A percentile compares a stretch with the other conserved stretches of the same genome.
phyloP scores from a whole-genome alignment of 2,329 filamentous ascomycete genomes.

The Colletotrichum cuscutae region DNA sequence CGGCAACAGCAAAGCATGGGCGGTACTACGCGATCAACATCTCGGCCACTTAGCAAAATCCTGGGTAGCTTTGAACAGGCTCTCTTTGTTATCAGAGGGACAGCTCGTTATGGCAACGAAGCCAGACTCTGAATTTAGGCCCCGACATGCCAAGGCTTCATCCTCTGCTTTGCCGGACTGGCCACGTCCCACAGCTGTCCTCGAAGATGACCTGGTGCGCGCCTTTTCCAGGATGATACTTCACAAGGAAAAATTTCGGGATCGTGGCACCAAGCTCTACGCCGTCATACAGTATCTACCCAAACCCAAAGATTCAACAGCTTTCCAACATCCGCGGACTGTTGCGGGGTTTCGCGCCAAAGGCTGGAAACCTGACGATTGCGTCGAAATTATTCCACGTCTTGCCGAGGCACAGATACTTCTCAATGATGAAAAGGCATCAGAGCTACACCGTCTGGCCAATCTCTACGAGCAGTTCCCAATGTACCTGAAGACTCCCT shows the following conservation, averaged over 20 bases:
- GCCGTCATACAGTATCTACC: background rate
- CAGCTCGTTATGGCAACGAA: background rate
- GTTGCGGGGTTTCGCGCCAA: background rate
- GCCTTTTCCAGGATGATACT: background rate
- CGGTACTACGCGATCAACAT: background rate
- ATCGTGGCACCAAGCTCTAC: background rate
- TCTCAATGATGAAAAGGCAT: background rate
- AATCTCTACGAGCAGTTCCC: conserved; percentile 1
- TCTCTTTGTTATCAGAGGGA: background rate
- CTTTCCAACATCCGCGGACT: background rate
- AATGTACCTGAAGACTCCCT: background rate
- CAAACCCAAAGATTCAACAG: background rate
- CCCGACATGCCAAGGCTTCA: background rate
- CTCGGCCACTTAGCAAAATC: background rate
- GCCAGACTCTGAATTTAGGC: background rate
- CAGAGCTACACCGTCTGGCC: background rate
- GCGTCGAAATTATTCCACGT: background rate
- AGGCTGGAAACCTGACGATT: background rate
- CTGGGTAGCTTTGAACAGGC: background rate
- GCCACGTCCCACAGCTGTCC: no score
- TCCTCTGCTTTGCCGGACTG: background rate
- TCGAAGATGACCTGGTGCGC: background rate
- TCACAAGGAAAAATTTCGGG: background rate
- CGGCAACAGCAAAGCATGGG: background rate
- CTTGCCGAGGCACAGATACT: background rate